Base-by-base conservation (phyloP, 2,329 filamentous ascomycete species). In the Arthrobotrys megalospora region DNA sequence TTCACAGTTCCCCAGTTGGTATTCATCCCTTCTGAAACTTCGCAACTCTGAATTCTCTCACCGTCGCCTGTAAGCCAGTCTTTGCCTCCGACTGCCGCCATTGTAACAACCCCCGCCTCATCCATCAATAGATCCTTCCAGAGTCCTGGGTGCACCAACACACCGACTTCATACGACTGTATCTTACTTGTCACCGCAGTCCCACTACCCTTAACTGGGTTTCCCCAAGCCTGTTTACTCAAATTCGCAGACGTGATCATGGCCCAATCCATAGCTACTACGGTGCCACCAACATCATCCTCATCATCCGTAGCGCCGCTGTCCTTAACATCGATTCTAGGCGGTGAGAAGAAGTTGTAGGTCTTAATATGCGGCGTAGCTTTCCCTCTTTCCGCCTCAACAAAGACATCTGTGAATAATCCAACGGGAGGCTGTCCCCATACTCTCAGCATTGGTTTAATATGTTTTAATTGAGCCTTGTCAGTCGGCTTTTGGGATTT, bases 311-410 rank as follows among this genome's bases (percentile, higher is more conserved):
- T 62, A 19, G 48, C 34, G 64, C 83, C 80, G 66, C 85, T 84
- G 80, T 88, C 55, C 6, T 47, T 43, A 92, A 89, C 52, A 94
- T 58, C 48, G 7, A 21, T 24, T 14, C 50, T 76, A 19, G 41
- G 48, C n/a, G 73, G 75, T 34, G 75, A 78, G n/a, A 78, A 78
- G 24, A 63, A 67, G 32, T 72, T 90, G 82, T 96, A 97, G 0
- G 93, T 97, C 83, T 97, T 97, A 83, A 97, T 92, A 81, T 97
- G 94, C 0, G 94, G 94, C 0, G 93, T 93, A 16, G 93, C 93
- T 34, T 89, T 79, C 6, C 80, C 76, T 19, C 81, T 75, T 24
- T 80, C 80, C 0, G 81, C 80, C 41, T 79, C 70, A 12, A 79
- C 64, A 1, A 36, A n/a, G 16, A 66, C 24, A 14, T 32, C 1